phyloP scores from a whole-genome alignment of 2,329 filamentous ascomycete species.

The Fusarium coicis region DNA sequence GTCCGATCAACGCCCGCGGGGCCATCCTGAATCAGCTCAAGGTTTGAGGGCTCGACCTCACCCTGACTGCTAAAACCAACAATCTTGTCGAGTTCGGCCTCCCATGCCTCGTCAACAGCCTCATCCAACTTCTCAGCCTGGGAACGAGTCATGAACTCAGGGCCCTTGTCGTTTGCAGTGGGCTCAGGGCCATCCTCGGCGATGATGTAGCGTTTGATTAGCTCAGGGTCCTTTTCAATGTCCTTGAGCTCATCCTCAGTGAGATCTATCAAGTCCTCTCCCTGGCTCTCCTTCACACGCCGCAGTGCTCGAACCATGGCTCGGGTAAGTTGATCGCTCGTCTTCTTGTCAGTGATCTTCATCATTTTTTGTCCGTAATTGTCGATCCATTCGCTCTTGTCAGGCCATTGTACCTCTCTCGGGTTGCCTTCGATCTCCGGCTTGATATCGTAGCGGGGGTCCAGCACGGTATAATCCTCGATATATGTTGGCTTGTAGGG shows the following conservation, averaged over 20 bases:
- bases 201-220: slow-evolving; percentile 52
- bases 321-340: slow-evolving; percentile 54
- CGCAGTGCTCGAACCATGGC: slow-evolving; percentile 56
- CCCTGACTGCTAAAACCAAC: slow-evolving; percentile 44
- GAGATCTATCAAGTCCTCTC: slow-evolving; percentile 59
- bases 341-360: slow-evolving; percentile 55
- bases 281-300: slow-evolving; percentile 55
- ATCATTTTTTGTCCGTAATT: slow-evolving; percentile 65
- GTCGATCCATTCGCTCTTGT: slow-evolving; percentile 66
- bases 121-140: slow-evolving; percentile 53
- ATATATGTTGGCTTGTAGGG: slow-evolving; percentile 78
- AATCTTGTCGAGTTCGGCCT: slow-evolving; percentile 52
- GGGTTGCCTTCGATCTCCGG: slow-evolving; percentile 61
- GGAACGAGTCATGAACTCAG: slow-evolving; percentile 48
- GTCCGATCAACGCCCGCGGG: slow-evolving; percentile 49
- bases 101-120: slow-evolving; percentile 50
- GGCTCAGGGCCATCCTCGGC: slow-evolving; percentile 45
- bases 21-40: slow-evolving; percentile 52
- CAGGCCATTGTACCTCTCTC: slow-evolving; percentile 67
- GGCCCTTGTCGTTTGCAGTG: slow-evolving; percentile 39
- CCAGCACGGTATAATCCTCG: slow-evolving; percentile 82
- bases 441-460: slow-evolving; percentile 81
- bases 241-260: slow-evolving; percentile 60
- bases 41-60: slow-evolving; percentile 47
- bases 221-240: slow-evolving; percentile 53